A percentile compares a stretch with the other conserved stretches of the same genome.
Conservation (phyloP, 768 basidiomycete genomes). For the Kwoniella europaea region DNA sequence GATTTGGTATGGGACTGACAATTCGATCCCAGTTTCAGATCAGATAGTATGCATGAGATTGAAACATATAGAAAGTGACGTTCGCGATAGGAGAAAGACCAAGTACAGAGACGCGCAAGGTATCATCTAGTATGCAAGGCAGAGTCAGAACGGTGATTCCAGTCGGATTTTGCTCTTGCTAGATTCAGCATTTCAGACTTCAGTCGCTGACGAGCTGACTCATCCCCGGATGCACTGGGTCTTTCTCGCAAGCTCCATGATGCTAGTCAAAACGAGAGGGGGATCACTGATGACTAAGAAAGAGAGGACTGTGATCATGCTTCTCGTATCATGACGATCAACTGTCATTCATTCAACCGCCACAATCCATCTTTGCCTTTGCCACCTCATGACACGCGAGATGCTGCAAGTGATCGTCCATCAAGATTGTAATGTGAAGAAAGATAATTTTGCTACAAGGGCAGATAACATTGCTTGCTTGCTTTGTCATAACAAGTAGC, state of each 20-base stretch:
- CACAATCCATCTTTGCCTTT: background rate
- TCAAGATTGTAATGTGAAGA: background rate
- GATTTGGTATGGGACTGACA: background rate
- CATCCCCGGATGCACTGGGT: background rate
- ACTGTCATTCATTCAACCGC: background rate
- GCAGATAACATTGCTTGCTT: slow-evolving; percentile 5
- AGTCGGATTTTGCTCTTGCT: background rate
- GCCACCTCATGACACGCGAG: background rate
- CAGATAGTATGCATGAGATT: too few species aligned
- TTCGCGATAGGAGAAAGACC: background rate
- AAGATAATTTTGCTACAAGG: background rate
- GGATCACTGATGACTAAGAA: background rate
- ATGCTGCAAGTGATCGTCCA: background rate
- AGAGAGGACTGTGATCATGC: background rate
- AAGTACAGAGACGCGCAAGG: too few species aligned
- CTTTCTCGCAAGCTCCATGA: background rate
- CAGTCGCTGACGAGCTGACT: too few species aligned
- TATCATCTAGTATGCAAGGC: too few species aligned
- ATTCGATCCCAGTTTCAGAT: background rate
- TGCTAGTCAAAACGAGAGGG: background rate
- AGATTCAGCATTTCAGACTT: too few species aligned
- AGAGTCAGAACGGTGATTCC: background rate
- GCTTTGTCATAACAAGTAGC: background rate
- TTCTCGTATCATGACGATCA: background rate
- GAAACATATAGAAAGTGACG: background rate